phyloP scores from a whole-genome alignment of 1,284 basidiomycete genomes.

The Ganoderma lingzhi region DNA sequence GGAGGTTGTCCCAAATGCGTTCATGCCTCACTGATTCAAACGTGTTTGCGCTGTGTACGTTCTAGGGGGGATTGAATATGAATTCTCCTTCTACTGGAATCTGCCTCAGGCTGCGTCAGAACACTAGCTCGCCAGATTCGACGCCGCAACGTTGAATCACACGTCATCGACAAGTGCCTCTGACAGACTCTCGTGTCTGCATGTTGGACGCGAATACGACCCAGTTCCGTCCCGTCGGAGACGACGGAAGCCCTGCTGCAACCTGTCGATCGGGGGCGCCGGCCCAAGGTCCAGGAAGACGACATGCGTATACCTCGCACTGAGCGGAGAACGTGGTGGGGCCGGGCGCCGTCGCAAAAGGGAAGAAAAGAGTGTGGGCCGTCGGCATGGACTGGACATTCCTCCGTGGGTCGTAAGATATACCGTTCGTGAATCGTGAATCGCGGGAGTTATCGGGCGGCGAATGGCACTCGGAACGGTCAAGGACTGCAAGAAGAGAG shows the following conservation, averaged over 20 bases:
- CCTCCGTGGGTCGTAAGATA: slow-evolving; percentile 25
- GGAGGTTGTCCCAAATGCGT: too few species aligned
- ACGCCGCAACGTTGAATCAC: background rate
- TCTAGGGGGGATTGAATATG: background rate
- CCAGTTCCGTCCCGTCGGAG: slow-evolving; percentile 3
- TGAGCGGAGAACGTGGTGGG: slow-evolving; percentile 38
- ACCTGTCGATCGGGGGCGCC: background rate
- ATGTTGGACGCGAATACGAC: slow-evolving; percentile 18
- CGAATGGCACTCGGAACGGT: background rate
- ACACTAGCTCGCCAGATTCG: slow-evolving; percentile 15
- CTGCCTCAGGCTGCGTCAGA: slow-evolving; percentile 30
- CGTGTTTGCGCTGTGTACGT: background rate
- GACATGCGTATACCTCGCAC: slow-evolving; percentile 40
- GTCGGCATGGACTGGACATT: slow-evolving; percentile 41
- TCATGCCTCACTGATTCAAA: background rate
- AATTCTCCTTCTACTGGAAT: slow-evolving; percentile 14
- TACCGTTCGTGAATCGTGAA: slow-evolving; percentile 3
- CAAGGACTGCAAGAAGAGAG: background rate
- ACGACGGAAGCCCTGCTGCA: slow-evolving; percentile 4
- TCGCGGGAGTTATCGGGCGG: background rate
- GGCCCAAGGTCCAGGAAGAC: slow-evolving; percentile 34
- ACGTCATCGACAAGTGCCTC: background rate
- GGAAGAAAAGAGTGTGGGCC: slow-evolving; percentile 33
- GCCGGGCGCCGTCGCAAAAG: background rate
- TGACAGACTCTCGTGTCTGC: background rate